A percentile compares a stretch with the other conserved stretches of the same genome.
Evolutionary conservation across 2,329 filamentous ascomycete genomes (phyloP).

Genomic region (Lecanicillium sp.): DNA sequence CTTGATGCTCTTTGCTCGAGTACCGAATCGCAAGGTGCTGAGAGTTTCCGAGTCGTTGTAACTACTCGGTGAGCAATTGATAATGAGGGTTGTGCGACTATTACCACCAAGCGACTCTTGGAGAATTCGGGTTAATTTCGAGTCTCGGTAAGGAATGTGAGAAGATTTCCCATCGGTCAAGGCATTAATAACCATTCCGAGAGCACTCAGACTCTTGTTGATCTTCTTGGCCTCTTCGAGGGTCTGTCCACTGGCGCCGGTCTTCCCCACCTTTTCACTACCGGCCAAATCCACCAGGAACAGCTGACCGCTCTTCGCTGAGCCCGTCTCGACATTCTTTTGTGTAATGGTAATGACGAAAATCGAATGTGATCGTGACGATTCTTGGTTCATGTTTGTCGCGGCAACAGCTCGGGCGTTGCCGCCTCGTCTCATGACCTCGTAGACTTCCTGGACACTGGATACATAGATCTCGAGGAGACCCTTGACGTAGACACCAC

Average conservation of each 20-base stretch:
- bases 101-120: constrained; percentile 98
- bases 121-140: constrained; percentile 91
- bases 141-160: constrained; percentile 94
- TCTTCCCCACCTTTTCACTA: constrained; percentile 98
- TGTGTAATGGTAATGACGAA: constrained; percentile 96
- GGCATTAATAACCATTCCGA: constrained; percentile 98
- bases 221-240: constrained; percentile 99
- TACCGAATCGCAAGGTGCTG: constrained; percentile 87
- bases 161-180: constrained; percentile 95
- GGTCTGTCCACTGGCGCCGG: constrained; percentile 92
- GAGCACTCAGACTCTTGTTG: constrained; percentile 97
- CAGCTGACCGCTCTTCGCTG: constrained; percentile 89
- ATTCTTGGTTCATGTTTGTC: constrained; percentile 99
- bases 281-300: constrained; percentile 97
- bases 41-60: constrained; percentile 96
- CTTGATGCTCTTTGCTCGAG: constrained; percentile 96
- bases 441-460: constrained; percentile 90
- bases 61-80: constrained; percentile 97
- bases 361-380: constrained; percentile 95
- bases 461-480: constrained; percentile 92
- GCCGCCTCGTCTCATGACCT: constrained; percentile 91
- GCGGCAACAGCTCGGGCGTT: constrained; percentile 83
- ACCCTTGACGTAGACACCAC: constrained; percentile 94
- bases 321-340: constrained; percentile 95
- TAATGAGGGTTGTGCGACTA: constrained; percentile 94